A percentile compares a stretch with the other conserved stretches of the same genome.
phyloP scores from a whole-genome alignment of 176 grass and related monocot genomes.

The Thalia dealbata region DNA sequence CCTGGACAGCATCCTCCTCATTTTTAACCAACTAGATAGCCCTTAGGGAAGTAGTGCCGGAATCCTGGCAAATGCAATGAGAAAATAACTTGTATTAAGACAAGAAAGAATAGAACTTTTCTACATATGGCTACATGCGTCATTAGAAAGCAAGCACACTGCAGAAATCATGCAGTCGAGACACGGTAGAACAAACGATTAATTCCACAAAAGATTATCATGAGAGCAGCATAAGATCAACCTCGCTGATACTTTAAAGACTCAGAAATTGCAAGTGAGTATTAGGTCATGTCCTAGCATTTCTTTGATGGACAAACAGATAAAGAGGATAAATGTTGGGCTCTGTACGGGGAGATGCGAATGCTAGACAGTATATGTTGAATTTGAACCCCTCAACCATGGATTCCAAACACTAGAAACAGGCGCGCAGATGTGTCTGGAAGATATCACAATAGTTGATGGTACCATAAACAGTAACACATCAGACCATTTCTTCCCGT shows the following conservation, averaged over 20 bases:
- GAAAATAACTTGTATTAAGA: not conserved
- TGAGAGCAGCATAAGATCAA: not conserved
- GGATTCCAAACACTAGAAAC: not conserved
- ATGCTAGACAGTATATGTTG: not conserved
- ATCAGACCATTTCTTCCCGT: not conserved
- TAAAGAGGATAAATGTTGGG: not conserved
- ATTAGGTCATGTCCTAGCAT: not conserved
- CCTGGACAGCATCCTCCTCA: conserved; percentile 57
- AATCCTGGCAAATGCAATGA: not conserved
- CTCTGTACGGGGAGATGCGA: not conserved
- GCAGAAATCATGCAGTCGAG: not conserved
- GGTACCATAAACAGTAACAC: not conserved
- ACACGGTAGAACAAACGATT: not conserved
- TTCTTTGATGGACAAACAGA: not conserved
- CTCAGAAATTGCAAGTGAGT: not conserved
- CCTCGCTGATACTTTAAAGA: not conserved
- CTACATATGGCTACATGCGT: no score
- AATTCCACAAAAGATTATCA: no score
- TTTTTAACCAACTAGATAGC: conserved; percentile 2
- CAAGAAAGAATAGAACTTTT: no score
- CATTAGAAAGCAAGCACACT: not conserved
- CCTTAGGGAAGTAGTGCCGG: not conserved
- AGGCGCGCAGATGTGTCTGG: not conserved
- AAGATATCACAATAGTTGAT: not conserved
- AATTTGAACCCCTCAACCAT: not conserved